Conservation (phyloP, 2,329 filamentous ascomycete genomes). For the Pseudocercospora eumusae region DNA sequence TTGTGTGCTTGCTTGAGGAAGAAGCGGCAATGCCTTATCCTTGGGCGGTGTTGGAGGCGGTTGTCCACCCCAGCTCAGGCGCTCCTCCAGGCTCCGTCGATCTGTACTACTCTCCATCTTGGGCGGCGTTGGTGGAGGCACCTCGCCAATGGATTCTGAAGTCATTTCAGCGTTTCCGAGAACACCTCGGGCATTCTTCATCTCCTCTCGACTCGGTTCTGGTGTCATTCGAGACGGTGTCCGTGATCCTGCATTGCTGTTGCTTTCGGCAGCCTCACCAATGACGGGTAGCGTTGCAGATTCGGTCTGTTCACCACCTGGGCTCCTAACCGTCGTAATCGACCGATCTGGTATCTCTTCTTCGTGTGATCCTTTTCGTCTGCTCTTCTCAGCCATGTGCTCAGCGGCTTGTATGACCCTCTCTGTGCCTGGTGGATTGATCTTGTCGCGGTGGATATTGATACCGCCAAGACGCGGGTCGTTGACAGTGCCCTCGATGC, state of each 20-base stretch:
- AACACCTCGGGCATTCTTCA: constrained; percentile 20
- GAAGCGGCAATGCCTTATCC: constrained; percentile 36
- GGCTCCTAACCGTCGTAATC: constrained; percentile 60
- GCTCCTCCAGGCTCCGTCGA: constrained; percentile 25
- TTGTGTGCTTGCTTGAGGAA: constrained; percentile 26
- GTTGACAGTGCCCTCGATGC: constrained; percentile 35
- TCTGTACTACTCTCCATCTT: constrained; percentile 34
- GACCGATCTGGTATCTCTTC: constrained; percentile 64
- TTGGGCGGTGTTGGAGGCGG: constrained; percentile 51
- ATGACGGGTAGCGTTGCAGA: constrained; percentile 74
- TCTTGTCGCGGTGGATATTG: constrained; percentile 38
- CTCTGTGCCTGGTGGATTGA: constrained; percentile 49
- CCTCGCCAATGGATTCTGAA: constrained; percentile 33
- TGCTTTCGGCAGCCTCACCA: constrained; percentile 81
- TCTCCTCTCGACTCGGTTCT: constrained; percentile 30
- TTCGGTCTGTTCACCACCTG: constrained; percentile 58
- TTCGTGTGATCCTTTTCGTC: constrained; percentile 49
- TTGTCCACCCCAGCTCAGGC: constrained; percentile 32
- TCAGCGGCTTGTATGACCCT: constrained; percentile 63
- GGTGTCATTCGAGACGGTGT: constrained; percentile 32
- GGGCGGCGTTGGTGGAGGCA: constrained; percentile 39
- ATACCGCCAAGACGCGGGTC: constrained; percentile 45
- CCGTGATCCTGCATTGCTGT: constrained; percentile 52
- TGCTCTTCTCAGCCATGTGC: constrained; percentile 61
- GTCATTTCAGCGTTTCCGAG: constrained; percentile 34